A percentile compares a stretch with the other conserved stretches of the same genome.
Evolutionary conservation across 495 filamentous ascomycete genomes (phyloP).

Genomic region (Penicillium silybi): DNA sequence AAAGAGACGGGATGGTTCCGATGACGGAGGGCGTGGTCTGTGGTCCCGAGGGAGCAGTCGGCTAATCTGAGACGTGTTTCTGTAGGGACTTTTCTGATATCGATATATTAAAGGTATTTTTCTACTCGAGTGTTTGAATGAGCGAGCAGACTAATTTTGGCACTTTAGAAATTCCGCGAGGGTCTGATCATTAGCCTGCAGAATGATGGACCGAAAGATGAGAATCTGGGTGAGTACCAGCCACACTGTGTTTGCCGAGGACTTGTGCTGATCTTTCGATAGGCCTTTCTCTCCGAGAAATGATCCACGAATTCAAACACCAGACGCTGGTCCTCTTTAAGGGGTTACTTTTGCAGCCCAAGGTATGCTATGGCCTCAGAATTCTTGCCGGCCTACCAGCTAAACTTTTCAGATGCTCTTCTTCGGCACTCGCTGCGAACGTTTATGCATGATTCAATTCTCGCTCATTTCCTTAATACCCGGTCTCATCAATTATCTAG

Average conservation of each 20-base stretch:
- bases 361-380: conserved; percentile 50
- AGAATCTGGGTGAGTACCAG: conserved; percentile 67
- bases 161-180: conserved; percentile 78
- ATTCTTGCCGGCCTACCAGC: neutral
- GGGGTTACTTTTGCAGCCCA: conserved; percentile 87
- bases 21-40: too few relatives aligned
- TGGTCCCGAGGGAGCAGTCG: neutral
- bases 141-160: conserved; percentile 10
- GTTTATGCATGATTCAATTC: conserved; percentile 97
- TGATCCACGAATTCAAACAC: conserved; percentile 89
- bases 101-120: conserved; percentile 64
- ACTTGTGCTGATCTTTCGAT: conserved; percentile 13
- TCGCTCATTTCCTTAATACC: conserved; percentile 92
- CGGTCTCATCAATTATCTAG: conserved; percentile 75
- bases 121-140: conserved; percentile 1
- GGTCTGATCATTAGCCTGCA: conserved; percentile 66
- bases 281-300: conserved; percentile 82
- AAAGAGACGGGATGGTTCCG: neutral
- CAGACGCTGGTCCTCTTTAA: conserved; percentile 94
- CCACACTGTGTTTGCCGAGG: neutral
- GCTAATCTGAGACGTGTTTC: conserved; percentile 14
- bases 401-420: conserved; percentile 80
- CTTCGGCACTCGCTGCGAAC: conserved; percentile 91
- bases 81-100: conserved; percentile 66
- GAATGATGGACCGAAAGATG: conserved; percentile 70